Conservation (phyloP, 805 yeast species). For the Sugiyamaella boreocaroliniensis region DNA sequence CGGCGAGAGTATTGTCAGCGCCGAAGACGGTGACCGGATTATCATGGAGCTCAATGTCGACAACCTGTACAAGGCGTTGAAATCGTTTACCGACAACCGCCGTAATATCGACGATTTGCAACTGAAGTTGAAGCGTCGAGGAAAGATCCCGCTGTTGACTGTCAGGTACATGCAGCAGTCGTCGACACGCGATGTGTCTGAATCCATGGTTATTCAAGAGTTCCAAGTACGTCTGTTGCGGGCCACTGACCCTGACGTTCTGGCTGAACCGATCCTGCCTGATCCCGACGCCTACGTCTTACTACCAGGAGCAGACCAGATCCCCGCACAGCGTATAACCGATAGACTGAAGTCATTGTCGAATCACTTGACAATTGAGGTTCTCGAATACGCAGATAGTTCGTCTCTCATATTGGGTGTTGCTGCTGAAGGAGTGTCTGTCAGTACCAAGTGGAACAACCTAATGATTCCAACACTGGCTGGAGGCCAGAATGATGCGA, state of each 20-base stretch:
- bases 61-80: conserved; percentile 49
- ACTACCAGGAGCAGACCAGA: not conserved
- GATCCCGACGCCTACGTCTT: not conserved
- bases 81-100: conserved; percentile 43
- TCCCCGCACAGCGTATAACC: not conserved
- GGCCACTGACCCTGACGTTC: conserved; percentile 44
- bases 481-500: not conserved
- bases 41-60: conserved; percentile 59
- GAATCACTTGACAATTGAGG: not conserved
- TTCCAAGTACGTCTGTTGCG: conserved; percentile 64
- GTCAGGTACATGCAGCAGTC: conserved; percentile 54
- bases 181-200: conserved; percentile 35
- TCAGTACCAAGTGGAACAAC: not conserved
- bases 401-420: not conserved
- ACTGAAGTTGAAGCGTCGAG: conserved; percentile 14
- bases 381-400: not conserved
- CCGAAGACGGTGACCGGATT: conserved; percentile 48
- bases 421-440: not conserved
- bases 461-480: not conserved
- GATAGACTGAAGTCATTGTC: not conserved
- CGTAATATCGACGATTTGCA: conserved; percentile 27
- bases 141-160: conserved; percentile 44
- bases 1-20: conserved; percentile 44
- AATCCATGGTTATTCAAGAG: conserved; percentile 27
- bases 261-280: conserved; percentile 25